Evolutionary conservation across 1,284 basidiomycete species (phyloP).

Genomic region (Ganoderma sinense): DNA sequence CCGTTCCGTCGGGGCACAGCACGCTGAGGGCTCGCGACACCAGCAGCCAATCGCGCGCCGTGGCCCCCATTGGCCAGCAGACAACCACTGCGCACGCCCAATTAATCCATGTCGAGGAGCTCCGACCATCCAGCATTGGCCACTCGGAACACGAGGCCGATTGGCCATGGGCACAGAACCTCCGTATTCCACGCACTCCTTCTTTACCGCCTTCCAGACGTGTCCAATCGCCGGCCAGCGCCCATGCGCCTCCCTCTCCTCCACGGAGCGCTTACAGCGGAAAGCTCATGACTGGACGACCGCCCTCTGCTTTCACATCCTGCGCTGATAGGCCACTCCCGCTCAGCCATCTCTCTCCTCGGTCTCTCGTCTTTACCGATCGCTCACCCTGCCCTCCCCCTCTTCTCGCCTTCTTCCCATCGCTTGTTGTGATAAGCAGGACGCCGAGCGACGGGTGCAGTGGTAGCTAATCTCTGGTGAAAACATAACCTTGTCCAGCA

Average conservation of each 20-base stretch:
- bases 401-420: neutral
- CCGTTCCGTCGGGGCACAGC: neutral
- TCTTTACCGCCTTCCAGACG: slow-evolving; percentile 12
- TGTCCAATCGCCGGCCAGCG: neutral
- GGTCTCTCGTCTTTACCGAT: neutral
- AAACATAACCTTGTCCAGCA: neutral
- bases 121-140: slow-evolving; percentile 1
- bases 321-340: slow-evolving; percentile 1
- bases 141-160: neutral
- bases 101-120: neutral
- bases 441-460: neutral
- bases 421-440: neutral
- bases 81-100: slow-evolving; percentile 5
- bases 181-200: slow-evolving; percentile 1
- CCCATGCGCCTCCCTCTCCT: neutral
- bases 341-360: neutral
- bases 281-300: neutral
- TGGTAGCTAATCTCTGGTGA: neutral
- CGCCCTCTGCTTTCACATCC: neutral
- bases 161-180: neutral
- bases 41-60: neutral
- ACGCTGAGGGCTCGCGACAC: neutral
- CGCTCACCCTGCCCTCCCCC: neutral
- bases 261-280: slow-evolving; percentile 9
- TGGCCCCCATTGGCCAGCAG: neutral